Base-by-base conservation (phyloP, 495 filamentous ascomycete genomes). In the Aspergillus steynii region DNA sequence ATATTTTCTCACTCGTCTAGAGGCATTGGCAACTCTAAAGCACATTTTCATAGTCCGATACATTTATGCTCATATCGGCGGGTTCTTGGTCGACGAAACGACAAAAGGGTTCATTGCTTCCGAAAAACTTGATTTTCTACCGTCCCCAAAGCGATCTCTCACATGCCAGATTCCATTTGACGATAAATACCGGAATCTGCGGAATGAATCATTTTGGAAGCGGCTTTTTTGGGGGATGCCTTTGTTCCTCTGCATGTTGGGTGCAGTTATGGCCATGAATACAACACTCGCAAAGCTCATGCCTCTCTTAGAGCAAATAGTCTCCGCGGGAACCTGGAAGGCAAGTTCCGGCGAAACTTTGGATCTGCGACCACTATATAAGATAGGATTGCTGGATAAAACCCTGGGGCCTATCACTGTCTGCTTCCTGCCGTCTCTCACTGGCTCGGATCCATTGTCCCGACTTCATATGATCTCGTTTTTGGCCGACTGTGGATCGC, bases 391-490 rank as follows among this genome's bases (percentile, higher is more conserved):
- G 4, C 37, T 70, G 15, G 65, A 68, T 55, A 56, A 64, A 1
- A 47, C 60, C 20, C 10, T 66, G 10, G 6, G 29, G 1, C 57
- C 61, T n/a, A 9, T 63, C 10, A 49, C 66, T 15, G 46, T 57
- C 5, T 64, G 61, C 53, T 70, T 67, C 46, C 10, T 67, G 0
- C 65, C 65, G 0, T 64, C 63, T 0, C 62, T 68, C 27, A 67
- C 55, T 9, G 65, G 58, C 0, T 53, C 61, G 0, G 49, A 70
- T 42, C 50, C 49, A 0, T 29, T 26, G n/a, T 59, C 58, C 4
- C 42, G 53, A 7, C 32, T 56, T 1, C 68, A 70, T 7, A 62
- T 64, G 58, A 49, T 67, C 26, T 58, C 65, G 1, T 70, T 70
- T 29, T 42, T 70, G 20, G 32, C 60, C 3, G 65, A 70, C 12